Percentiles rank a stretch among this genome's conserved stretches.
phyloP scores from a whole-genome alignment of 1,139 yeast species.

The Diutina sp. region DNA sequence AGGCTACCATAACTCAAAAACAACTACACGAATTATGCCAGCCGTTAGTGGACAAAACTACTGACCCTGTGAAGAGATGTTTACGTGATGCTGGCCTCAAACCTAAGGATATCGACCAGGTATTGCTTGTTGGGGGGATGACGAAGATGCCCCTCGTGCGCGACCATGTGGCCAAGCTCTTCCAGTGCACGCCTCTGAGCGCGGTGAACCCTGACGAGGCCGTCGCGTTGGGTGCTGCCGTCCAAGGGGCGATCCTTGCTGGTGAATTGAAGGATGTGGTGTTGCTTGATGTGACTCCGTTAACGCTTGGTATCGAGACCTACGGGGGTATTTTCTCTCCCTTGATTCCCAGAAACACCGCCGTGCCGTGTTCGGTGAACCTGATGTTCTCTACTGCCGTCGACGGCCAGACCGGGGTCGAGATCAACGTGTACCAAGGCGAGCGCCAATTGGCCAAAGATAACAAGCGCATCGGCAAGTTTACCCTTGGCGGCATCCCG shows the following conservation, averaged over 20 bases:
- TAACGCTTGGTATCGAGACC: constrained; percentile 71
- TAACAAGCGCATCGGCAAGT: constrained; percentile 61
- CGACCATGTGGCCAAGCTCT: constrained; percentile 40
- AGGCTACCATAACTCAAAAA: constrained; percentile 41
- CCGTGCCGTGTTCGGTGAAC: constrained; percentile 60
- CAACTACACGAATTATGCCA: constrained; percentile 53
- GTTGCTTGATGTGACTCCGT: constrained; percentile 64
- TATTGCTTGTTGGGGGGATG: constrained; percentile 75
- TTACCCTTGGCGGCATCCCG: constrained; percentile 55
- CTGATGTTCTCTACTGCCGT: constrained; percentile 73
- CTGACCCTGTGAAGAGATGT: constrained; percentile 56
- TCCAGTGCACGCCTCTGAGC: constrained; percentile 46
- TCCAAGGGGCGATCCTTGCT: constrained; percentile 67
- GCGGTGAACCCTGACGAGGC: constrained; percentile 77
- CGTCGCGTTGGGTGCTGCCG: constrained; percentile 76
- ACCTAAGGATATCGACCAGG: constrained; percentile 52
- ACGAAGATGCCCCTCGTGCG: constrained; percentile 73
- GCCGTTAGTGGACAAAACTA: constrained; percentile 46
- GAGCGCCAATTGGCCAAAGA: constrained; percentile 65
- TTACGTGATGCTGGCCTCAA: constrained; percentile 58
- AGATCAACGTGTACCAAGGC: constrained; percentile 67
- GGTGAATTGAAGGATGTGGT: constrained; percentile 65
- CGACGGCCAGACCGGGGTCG: constrained; percentile 77
- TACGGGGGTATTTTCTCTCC: constrained; percentile 76
- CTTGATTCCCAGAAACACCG: constrained; percentile 61